Evolutionary conservation across 2,329 filamentous ascomycete species (phyloP), one percentile per base, ranked within the genome.

Genomic region (Apiospora kogelbergensis): DNA sequence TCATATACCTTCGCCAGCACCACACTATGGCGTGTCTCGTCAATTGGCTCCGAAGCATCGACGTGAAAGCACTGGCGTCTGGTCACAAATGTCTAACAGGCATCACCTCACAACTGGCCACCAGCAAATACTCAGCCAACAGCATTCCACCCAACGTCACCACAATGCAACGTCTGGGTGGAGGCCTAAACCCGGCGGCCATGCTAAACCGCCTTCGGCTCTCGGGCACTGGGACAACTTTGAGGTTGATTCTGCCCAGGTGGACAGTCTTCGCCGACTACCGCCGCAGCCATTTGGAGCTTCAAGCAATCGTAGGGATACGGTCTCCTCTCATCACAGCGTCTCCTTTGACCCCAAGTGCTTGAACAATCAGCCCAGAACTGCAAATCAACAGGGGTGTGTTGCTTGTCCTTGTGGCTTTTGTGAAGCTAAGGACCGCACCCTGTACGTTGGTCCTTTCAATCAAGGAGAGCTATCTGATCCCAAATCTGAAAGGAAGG

Each of bases 391-490:
- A 30, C 5, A 20, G 4, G 7, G 9, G 2, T 67, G 53, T 42
- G 64, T 60, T 20, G 24, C 63, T 22, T 69, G 68, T 33, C 22
- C 64, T 30, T 69, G 68, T 37, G 9, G 13, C 9, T 66, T 63
- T 26, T 69, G 68, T 37, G 6, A 40, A 4, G 11, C 6, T 10
- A 42, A 48, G 26, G 53, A 67, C 20, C 68, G 64, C 48, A 69
- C 45, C 33, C 42, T 69, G n/a, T 69, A 60, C 22, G 37, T 69
- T 24, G 65, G 45, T 33, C n/a, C 10, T 9, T 40, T 69, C 48
- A n/a, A 24, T 3, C 22, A 4, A 33, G 53, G 45, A 22, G 30
- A 68, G 4, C 53, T 60, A 26, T 65, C 13, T n/a, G 65, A 20
- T 6, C 53, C 24, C 9, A 20, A 57, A 4, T n/a, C 13, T 3